These are phyloP conservation scores for Penicillium mononematosum DNA, from an alignment of 495 filamentous ascomycete genomes.

Conservation along the genomic window DNA sequence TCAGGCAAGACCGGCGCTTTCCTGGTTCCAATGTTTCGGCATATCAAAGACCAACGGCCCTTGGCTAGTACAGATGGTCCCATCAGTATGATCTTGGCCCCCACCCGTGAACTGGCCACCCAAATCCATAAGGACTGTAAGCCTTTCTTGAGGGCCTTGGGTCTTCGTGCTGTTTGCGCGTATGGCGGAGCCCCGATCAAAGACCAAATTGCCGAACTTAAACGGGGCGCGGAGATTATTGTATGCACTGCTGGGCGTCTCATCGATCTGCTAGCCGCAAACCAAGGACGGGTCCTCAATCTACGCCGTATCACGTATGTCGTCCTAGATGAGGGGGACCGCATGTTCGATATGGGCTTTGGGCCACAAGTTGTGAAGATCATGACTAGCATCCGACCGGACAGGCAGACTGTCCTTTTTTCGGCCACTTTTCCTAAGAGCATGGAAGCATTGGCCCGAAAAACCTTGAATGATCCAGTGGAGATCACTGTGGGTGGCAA, in stretches of 20 bases:
- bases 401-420: conserved; percentile 91
- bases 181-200: conserved; percentile 97
- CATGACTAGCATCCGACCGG: conserved; percentile 81
- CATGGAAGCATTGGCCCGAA: conserved; percentile 88
- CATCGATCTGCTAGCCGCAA: conserved; percentile 92
- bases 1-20: conserved; percentile 99
- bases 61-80: conserved; percentile 85
- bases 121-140: conserved; percentile 95
- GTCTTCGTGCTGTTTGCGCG: conserved; percentile 89
- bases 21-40: conserved; percentile 90
- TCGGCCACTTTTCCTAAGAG: conserved; percentile 95
- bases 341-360: conserved; percentile 99
- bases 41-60: conserved; percentile 90
- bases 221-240: conserved; percentile 91
- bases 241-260: conserved; percentile 96
- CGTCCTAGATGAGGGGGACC: conserved; percentile 94
- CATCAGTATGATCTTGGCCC: conserved; percentile 84
- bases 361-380: conserved; percentile 98
- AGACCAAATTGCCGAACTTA: conserved; percentile 94
- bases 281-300: conserved; percentile 89
- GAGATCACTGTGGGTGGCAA: conserved; percentile 90
- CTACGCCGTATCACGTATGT: conserved; percentile 85
- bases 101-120: conserved; percentile 89
- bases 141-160: conserved; percentile 85
- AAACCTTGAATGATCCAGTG: conserved; percentile 79